A percentile compares a stretch with the other conserved stretches of the same genome.
Conservation (phyloP, 2,329 filamentous ascomycete genomes). For the Leptographium wingfieldii region DNA sequence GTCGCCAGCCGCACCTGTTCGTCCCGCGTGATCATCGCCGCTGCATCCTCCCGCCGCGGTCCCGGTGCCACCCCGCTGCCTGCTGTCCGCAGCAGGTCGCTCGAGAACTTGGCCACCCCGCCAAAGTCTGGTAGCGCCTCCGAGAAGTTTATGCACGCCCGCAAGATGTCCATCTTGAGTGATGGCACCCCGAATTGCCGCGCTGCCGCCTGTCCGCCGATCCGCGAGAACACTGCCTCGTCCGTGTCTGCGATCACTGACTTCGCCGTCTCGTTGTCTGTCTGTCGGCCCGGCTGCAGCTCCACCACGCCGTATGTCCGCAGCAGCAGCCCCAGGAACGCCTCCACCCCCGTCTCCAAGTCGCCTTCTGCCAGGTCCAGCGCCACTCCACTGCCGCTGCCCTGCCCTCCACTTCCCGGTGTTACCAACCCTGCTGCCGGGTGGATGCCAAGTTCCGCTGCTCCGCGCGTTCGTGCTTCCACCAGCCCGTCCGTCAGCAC, state of each 20-base stretch:
- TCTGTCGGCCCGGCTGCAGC: conserved; percentile 21
- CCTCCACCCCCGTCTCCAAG: conserved; percentile 52
- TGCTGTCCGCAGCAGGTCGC: conserved; percentile 69
- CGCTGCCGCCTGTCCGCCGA: conserved; percentile 43
- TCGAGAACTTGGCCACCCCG: conserved; percentile 79
- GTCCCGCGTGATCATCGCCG: conserved; percentile 60
- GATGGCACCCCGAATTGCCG: conserved; percentile 64
- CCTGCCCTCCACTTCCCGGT: conserved; percentile 31
- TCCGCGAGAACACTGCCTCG: conserved; percentile 40
- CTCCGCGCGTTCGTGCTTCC: conserved; percentile 81
- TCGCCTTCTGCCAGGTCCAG: conserved; percentile 53
- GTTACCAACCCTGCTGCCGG: conserved; percentile 77
- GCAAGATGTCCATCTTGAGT: conserved; percentile 75
- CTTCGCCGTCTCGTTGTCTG: no score
- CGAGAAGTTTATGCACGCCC: conserved; percentile 84
- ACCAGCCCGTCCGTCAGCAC: conserved; percentile 75
- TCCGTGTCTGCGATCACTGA: conserved; percentile 22
- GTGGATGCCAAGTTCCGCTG: conserved; percentile 92
- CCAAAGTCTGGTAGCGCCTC: conserved; percentile 87
- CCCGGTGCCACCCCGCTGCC: conserved; percentile 69
- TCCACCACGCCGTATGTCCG: conserved; percentile 52
- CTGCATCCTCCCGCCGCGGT: conserved; percentile 53
- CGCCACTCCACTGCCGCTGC: conserved; percentile 25
- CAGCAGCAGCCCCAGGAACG: conserved; percentile 48
- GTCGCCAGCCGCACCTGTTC: conserved; percentile 77